A percentile compares a stretch with the other conserved stretches of the same genome.
Conservation (phyloP, 148 eudicot species). For the Oxyria digyna region DNA sequence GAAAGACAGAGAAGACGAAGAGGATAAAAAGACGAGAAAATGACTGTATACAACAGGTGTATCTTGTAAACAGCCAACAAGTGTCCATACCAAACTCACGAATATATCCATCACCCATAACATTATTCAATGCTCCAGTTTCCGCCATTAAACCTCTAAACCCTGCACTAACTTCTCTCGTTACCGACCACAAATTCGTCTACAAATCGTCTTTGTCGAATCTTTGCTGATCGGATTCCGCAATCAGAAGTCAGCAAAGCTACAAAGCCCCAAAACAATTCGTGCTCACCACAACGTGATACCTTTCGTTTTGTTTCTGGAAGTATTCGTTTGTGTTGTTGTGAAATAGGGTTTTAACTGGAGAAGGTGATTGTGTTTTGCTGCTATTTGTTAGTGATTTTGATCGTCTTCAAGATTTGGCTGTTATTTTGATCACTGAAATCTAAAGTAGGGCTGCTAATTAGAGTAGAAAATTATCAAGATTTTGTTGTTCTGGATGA, state of each 20-base stretch:
- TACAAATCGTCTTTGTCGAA: not conserved
- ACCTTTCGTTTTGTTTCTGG: not conserved
- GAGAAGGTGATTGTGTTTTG: not conserved
- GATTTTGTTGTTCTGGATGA: too few species aligned
- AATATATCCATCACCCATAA: not conserved
- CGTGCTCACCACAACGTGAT: not conserved
- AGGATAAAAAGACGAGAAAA: too few species aligned
- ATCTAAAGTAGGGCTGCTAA: too few species aligned
- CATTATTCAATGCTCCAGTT: not conserved
- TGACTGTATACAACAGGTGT: too few species aligned
- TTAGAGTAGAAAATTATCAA: too few species aligned
- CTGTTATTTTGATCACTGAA: too few species aligned
- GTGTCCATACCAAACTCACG: not conserved
- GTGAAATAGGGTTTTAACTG: not conserved
- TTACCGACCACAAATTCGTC: not conserved
- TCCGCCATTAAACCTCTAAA: not conserved
- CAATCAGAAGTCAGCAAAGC: not conserved
- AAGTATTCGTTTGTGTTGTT: not conserved
- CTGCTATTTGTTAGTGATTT: too few species aligned
- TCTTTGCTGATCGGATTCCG: not conserved
- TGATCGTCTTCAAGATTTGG: not conserved
- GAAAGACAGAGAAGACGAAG: too few species aligned
- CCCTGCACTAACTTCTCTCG: not conserved
- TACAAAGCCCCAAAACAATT: not conserved
- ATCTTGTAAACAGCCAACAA: too few species aligned